Percentiles rank a stretch among this genome's conserved stretches.
These are phyloP conservation scores for Ogataea siamensis DNA, from an alignment of 805 yeast species.

Conservation along the genomic window DNA sequence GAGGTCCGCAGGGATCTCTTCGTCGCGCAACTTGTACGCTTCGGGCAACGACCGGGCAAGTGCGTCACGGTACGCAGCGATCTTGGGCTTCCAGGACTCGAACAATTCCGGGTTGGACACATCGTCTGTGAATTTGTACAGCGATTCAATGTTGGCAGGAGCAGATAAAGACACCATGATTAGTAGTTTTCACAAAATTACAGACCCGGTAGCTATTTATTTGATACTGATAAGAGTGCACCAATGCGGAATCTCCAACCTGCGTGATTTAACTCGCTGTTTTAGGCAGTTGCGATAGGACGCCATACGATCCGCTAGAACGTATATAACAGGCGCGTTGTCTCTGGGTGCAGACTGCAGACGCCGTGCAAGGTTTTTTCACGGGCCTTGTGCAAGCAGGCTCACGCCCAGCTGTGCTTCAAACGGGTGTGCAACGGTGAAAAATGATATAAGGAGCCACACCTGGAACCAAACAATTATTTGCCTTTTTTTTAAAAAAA, in stretches of 20 bases:
- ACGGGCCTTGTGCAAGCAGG: too few relatives aligned
- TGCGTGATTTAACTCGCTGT: neutral
- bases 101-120: conserved; percentile 39
- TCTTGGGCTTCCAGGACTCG: conserved; percentile 45
- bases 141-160: conserved; percentile 27
- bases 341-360: too few relatives aligned
- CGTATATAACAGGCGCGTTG: too few relatives aligned
- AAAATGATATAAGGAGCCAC: too few relatives aligned
- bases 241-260: conserved; percentile 8
- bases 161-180: conserved; percentile 27
- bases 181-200: neutral
- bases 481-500: conserved; percentile 1
- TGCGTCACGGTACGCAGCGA: conserved; percentile 39
- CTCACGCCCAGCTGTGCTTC: too few relatives aligned
- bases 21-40: conserved; percentile 33
- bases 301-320: too few relatives aligned
- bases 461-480: conserved; percentile 1
- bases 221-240: conserved; percentile 6
- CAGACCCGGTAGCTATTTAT: conserved; percentile 1
- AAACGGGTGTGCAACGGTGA: too few relatives aligned
- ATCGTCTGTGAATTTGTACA: conserved; percentile 34
- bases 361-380: too few relatives aligned
- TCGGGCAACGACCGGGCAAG: conserved; percentile 24
- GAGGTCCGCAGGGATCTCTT: conserved; percentile 35
- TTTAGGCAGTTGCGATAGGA: neutral